Percentiles rank a stretch among this genome's conserved stretches.
Evolutionary conservation across 2,329 filamentous ascomycete species (phyloP).

Genomic region (Aspergillus fijiensis): DNA sequence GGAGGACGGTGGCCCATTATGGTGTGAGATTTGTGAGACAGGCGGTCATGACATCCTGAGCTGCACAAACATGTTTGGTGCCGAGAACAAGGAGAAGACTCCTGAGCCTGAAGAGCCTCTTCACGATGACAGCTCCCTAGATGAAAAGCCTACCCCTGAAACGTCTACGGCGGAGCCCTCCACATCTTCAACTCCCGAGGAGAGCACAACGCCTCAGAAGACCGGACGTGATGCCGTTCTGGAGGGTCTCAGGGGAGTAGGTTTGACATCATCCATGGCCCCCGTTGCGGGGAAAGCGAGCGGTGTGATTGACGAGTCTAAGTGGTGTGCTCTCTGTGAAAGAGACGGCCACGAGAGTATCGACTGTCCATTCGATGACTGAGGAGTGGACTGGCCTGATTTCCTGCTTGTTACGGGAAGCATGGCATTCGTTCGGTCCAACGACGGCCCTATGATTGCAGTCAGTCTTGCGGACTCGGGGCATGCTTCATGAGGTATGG

Average conservation of each 20-base stretch:
- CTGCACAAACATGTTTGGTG: constrained; percentile 83
- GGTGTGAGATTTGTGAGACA: constrained; percentile 95
- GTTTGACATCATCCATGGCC: constrained; percentile 48
- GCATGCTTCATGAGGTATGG: not conserved
- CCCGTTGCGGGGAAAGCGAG: constrained; percentile 77
- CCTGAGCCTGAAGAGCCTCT: constrained; percentile 15
- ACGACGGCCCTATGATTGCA: not conserved
- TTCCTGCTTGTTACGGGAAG: not conserved
- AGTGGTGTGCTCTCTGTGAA: constrained; percentile 97
- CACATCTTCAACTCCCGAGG: constrained; percentile 14
- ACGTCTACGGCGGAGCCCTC: constrained; percentile 16
- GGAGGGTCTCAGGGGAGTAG: constrained; percentile 45
- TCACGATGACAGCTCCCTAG: constrained; percentile 13
- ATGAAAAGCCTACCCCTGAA: constrained; percentile 21
- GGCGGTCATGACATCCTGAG: constrained; percentile 90
- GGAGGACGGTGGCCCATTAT: constrained; percentile 72
- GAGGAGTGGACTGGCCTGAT: constrained; percentile 13
- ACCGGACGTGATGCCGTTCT: constrained; percentile 44
- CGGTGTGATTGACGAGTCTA: constrained; percentile 74
- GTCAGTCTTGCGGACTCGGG: not conserved
- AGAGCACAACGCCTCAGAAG: constrained; percentile 31
- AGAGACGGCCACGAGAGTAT: constrained; percentile 95
- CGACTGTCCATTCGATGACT: constrained; percentile 87
- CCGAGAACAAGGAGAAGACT: constrained; percentile 25
- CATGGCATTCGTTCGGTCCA: not conserved